These are phyloP conservation scores for Pneumocystis carinii DNA, from an alignment of 1,139 yeast genomes.

Conservation along the genomic window DNA sequence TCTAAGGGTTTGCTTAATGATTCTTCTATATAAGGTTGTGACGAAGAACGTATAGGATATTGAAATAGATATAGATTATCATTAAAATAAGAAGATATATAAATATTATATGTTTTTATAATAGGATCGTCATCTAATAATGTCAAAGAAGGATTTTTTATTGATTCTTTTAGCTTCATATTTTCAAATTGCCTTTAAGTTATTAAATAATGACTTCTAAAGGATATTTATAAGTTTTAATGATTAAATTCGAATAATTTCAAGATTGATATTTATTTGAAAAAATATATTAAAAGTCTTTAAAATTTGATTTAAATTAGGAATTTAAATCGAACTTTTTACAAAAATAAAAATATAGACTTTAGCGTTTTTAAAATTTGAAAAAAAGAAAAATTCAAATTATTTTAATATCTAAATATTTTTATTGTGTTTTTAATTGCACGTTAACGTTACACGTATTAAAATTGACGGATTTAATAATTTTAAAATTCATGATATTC, in stretches of 20 bases:
- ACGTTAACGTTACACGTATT: no score
- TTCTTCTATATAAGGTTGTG: constrained; percentile 31
- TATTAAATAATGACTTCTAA: background rate
- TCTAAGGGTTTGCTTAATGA: constrained; percentile 30
- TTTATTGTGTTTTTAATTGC: no score
- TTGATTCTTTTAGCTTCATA: background rate
- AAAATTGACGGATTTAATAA: no score
- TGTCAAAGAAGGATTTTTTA: background rate
- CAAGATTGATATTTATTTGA: background rate
- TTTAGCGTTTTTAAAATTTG: background rate
- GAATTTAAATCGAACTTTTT: no score
- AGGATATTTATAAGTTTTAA: background rate
- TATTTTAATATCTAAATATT: no score
- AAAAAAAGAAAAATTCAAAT: background rate
- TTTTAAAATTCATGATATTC: no score
- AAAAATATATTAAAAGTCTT: background rate
- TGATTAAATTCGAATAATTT: background rate
- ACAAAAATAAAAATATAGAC: background rate
- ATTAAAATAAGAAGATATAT: constrained; percentile 25
- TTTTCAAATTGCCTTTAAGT: background rate
- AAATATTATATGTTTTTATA: constrained; percentile 59
- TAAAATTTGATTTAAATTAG: no score
- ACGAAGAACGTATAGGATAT: constrained; percentile 54
- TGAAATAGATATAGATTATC: constrained; percentile 39
- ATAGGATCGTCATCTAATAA: constrained; percentile 51